These are phyloP conservation scores for Eutrema heterophyllum DNA, from an alignment of 345 rosid species.

Conservation along the genomic window DNA sequence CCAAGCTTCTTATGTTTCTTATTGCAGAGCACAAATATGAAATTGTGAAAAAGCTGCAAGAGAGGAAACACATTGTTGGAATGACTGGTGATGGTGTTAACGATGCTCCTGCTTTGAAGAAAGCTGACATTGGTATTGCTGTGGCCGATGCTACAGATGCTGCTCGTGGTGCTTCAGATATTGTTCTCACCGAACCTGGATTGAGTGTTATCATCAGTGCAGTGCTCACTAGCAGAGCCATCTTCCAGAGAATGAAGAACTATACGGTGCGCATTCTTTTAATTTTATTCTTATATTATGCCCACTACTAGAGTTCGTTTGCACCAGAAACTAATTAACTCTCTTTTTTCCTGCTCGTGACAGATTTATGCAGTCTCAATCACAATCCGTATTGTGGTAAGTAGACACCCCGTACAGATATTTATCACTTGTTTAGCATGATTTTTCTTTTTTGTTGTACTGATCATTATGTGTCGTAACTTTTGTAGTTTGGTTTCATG, in stretches of 20 bases:
- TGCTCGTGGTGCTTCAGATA: constrained; percentile 86
- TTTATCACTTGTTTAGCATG: not conserved
- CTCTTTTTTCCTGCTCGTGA: not conserved
- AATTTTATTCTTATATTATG: not conserved
- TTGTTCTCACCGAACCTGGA: constrained; percentile 90
- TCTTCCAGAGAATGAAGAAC: constrained; percentile 92
- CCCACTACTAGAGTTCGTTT: constrained; percentile 5
- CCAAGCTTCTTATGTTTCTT: constrained; percentile 1
- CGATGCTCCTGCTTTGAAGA: constrained; percentile 86
- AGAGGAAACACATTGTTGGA: constrained; percentile 77
- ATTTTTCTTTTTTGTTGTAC: not conserved
- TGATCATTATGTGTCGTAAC: constrained; percentile 1
- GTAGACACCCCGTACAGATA: not conserved
- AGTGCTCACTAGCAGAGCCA: constrained; percentile 89
- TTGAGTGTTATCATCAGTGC: constrained; percentile 89
- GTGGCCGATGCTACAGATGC: constrained; percentile 96
- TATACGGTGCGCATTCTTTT: constrained; percentile 50
- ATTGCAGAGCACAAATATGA: constrained; percentile 78
- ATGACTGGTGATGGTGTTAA: constrained; percentile 98
- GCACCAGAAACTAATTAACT: not conserved
- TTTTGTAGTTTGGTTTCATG: constrained; percentile 41
- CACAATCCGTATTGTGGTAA: constrained; percentile 48
- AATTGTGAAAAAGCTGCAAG: constrained; percentile 77
- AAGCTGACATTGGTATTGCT: constrained; percentile 89
- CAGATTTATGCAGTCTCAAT: constrained; percentile 41